Evolutionary conservation across 495 filamentous ascomycete species (phyloP).

Genomic region (Lasiosphaeriaceae sp.): DNA sequence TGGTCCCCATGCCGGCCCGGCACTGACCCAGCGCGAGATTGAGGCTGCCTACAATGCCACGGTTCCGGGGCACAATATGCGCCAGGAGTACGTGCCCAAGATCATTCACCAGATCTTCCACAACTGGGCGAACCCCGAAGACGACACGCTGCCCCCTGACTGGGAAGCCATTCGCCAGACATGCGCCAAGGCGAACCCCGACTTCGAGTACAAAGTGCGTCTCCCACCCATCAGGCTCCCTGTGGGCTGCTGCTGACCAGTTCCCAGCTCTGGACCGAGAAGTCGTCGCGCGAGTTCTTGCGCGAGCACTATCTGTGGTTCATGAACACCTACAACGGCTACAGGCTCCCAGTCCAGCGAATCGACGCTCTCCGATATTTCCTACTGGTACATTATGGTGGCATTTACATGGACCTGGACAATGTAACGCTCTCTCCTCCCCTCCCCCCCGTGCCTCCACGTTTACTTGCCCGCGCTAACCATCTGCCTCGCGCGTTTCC

Average conservation of each 20-base stretch:
- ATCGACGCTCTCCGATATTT: conserved; percentile 86
- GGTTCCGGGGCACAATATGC: neutral
- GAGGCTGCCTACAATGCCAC: conserved; percentile 2
- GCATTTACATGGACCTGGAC: conserved; percentile 84
- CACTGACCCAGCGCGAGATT: conserved; percentile 6
- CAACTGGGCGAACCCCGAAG: conserved; percentile 40
- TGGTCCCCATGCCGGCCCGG: neutral
- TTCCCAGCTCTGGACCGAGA: conserved; percentile 71
- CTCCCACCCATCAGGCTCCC: neutral
- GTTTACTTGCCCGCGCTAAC: neutral
- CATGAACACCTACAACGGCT: conserved; percentile 73
- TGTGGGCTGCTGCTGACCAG: neutral
- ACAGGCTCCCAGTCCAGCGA: conserved; percentile 75
- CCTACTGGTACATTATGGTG: conserved; percentile 73
- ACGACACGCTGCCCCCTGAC: conserved; percentile 62
- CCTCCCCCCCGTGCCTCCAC: neutral
- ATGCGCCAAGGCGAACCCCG: conserved; percentile 68
- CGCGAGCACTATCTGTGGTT: conserved; percentile 75
- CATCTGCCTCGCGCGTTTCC: neutral
- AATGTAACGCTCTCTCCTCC: conserved; percentile 52
- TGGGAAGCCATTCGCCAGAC: conserved; percentile 71
- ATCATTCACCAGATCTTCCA: conserved; percentile 88
- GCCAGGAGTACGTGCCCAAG: conserved; percentile 58
- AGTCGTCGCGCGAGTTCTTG: conserved; percentile 71
- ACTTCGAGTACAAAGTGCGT: conserved; percentile 78